Evolutionary conservation across 495 filamentous ascomycete species (phyloP), one percentile per base, ranked within the genome.

Genomic region (Neurospora sp.): DNA sequence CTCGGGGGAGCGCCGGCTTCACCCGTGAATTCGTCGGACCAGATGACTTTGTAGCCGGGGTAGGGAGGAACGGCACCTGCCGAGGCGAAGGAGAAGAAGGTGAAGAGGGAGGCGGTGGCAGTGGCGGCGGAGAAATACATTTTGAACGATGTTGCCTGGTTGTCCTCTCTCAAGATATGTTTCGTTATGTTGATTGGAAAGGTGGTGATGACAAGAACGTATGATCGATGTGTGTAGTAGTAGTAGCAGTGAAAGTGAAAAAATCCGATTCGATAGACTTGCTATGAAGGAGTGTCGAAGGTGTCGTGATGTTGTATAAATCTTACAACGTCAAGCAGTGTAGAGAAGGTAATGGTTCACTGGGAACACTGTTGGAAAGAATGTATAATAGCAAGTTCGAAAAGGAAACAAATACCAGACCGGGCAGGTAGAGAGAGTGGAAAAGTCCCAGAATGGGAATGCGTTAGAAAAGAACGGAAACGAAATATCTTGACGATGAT

Each of bases 11-110:
- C 40, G 20, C 80, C 80, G 20, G 78, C 71, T 10, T 6, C 38
- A 59, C 80, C 80, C 0, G 39, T 22, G 44, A 81, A 81, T 16
- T 38, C 39, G 39, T 81, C 80, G 12, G 75, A 73, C 80, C 80
- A 81, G 39, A 81, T 27, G 27, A 72, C 73, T 22, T 71, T 71
- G 75, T 70, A 77, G 39, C 78, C 80, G 4, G 75, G 73, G 70
- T 77, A 75, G 71, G 65, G 37, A 18, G 78, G 75, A 8, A 69
- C 59, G 8, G 76, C 71, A 38, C 22, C 53, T 45, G 77, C 78
- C 10, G 74, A 74, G 47, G 69, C 77, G n/a, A 78, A 68, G 27
- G 79, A 74, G 27, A 74, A 74, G 44, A 80, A 47, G 44, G 79
- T 42, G 3, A 75, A 70, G 9, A 78, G 47, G 16, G 78, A 47